These are phyloP conservation scores for Xylaria sp. DNA, from an alignment of 2,329 filamentous ascomycete species.

Conservation along the genomic window DNA sequence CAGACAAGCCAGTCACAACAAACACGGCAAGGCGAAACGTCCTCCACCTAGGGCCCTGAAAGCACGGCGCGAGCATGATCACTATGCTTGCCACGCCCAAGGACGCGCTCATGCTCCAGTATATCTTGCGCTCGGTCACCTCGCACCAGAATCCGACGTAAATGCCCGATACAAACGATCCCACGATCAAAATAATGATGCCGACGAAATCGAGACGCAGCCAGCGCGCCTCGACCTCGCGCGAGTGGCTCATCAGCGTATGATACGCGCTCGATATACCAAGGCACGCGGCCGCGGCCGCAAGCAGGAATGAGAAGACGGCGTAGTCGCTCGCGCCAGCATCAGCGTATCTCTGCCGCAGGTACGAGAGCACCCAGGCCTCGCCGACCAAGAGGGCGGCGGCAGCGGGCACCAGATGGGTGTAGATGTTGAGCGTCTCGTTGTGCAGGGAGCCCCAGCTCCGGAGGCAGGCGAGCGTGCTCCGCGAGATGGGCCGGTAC, in stretches of 20 bases:
- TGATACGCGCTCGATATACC: constrained; percentile 66
- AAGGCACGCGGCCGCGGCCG: constrained; percentile 57
- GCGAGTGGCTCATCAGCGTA: constrained; percentile 70
- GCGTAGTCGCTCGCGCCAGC: constrained; percentile 54
- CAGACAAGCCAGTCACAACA: background rate
- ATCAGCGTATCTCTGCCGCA: constrained; percentile 51
- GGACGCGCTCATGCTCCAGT: constrained; percentile 64
- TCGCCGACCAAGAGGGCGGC: constrained; percentile 43
- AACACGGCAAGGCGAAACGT: constrained; percentile 42
- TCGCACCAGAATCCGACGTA: constrained; percentile 67
- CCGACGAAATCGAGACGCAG: constrained; percentile 74
- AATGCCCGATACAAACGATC: constrained; percentile 68
- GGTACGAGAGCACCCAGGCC: constrained; percentile 45
- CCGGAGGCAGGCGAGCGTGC: constrained; percentile 59
- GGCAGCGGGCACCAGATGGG: constrained; percentile 64
- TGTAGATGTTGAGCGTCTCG: constrained; percentile 64
- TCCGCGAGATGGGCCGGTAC: constrained; percentile 67
- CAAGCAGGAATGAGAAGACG: constrained; percentile 62
- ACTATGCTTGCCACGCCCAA: constrained; percentile 43
- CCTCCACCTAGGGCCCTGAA: constrained; percentile 46
- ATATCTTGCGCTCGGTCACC: constrained; percentile 56
- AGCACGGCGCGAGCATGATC: constrained; percentile 44
- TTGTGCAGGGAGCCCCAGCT: constrained; percentile 68
- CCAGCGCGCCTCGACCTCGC: constrained; percentile 62
- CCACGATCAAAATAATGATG: constrained; percentile 71